Evolutionary conservation across 2,329 filamentous ascomycete species (phyloP).

Genomic region (Botrytis deweyae): DNA sequence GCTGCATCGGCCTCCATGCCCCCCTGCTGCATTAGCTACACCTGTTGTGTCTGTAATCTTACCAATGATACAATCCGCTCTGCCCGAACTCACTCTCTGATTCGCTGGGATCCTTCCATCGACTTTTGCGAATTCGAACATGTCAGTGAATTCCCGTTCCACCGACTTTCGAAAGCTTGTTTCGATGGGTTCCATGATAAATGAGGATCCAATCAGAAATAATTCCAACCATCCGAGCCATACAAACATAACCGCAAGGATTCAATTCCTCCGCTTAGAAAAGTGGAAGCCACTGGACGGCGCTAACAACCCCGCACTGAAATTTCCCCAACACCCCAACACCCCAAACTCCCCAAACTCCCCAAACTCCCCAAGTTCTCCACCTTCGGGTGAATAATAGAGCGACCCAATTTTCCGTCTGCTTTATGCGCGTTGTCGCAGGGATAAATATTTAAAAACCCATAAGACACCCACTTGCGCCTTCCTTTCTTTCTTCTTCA

Average conservation of each 20-base stretch:
- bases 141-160: not conserved
- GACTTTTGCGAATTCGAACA: not conserved
- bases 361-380: not conserved
- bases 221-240: not conserved
- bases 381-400: not conserved
- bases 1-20: not conserved
- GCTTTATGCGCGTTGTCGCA: not conserved
- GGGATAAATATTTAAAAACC: not conserved
- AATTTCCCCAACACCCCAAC: not conserved
- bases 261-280: not conserved
- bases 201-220: not conserved
- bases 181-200: not conserved
- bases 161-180: not conserved
- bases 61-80: not conserved
- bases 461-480: not conserved
- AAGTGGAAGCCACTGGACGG: not conserved
- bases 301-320: not conserved
- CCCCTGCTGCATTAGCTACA: not conserved
- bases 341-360: not conserved
- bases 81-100: not conserved
- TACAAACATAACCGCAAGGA: not conserved
- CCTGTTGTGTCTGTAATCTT: not conserved
- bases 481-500: not conserved
- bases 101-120: not conserved
- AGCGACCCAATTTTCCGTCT: not conserved